These are phyloP conservation scores for Monosporascus sp. DNA, from an alignment of 2,329 filamentous ascomycete species.

Conservation along the genomic window DNA sequence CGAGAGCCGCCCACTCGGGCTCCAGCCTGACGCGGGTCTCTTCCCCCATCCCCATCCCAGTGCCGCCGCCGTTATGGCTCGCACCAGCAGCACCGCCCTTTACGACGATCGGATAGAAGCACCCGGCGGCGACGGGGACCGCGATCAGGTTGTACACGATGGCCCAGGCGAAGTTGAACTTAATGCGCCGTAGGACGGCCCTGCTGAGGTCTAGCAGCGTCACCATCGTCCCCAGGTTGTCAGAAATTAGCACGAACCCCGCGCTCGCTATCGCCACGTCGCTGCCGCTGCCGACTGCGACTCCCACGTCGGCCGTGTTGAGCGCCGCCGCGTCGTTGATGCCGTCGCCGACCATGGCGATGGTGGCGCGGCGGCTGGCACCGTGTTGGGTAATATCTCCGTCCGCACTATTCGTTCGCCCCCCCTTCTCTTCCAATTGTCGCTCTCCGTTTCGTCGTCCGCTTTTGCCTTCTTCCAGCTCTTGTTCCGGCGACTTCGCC, in stretches of 20 bases:
- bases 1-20: conserved; percentile 81
- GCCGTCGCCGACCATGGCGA: conserved; percentile 85
- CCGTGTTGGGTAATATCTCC: neutral
- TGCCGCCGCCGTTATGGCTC: neutral
- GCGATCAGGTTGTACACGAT: conserved; percentile 74
- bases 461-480: neutral
- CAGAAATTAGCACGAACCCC: conserved; percentile 75
- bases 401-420: neutral
- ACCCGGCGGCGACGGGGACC: conserved; percentile 76
- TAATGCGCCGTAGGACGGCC: conserved; percentile 70
- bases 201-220: conserved; percentile 68
- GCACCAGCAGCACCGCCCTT: conserved; percentile 25
- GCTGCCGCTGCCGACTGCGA: conserved; percentile 77
- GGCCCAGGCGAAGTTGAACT: conserved; percentile 83
- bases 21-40: conserved; percentile 58
- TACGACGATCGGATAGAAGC: conserved; percentile 55
- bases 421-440: neutral
- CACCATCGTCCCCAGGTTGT: conserved; percentile 63
- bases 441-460: conserved; percentile 4
- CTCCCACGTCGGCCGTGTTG: conserved; percentile 73
- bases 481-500: neutral
- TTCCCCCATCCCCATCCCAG: too few relatives aligned
- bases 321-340: conserved; percentile 86
- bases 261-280: conserved; percentile 80
- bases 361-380: conserved; percentile 38